Percentiles rank a stretch among this genome's conserved stretches.
phyloP scores from a whole-genome alignment of 257 asterid genomes.

The Eustoma russellianum region DNA sequence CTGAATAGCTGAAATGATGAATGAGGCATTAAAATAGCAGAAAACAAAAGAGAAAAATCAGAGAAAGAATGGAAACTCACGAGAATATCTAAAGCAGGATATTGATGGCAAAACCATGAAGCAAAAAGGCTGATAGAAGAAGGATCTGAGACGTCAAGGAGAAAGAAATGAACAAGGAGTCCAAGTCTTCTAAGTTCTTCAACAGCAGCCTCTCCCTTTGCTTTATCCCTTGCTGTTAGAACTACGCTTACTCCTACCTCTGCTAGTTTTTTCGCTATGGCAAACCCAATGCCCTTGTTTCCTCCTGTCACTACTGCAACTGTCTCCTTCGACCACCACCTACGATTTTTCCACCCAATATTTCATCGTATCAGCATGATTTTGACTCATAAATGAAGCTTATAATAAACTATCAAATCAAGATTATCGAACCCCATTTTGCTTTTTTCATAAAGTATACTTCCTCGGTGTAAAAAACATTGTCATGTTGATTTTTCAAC shows the following conservation, averaged over 20 bases:
- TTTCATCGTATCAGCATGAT: too few species aligned
- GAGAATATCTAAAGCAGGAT: slow-evolving; percentile 53
- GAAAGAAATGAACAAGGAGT: slow-evolving; percentile 34
- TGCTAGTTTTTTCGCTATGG: slow-evolving; percentile 46
- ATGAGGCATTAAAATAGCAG: background rate
- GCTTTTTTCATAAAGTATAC: too few species aligned
- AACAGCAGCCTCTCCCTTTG: slow-evolving; percentile 44
- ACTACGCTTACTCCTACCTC: slow-evolving; percentile 61
- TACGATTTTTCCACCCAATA: slow-evolving; percentile 7
- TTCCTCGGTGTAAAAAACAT: too few species aligned
- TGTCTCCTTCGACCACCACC: slow-evolving; percentile 85
- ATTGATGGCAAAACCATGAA: slow-evolving; percentile 37
- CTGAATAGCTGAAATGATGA: background rate
- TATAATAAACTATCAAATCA: too few species aligned
- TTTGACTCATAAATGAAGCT: too few species aligned
- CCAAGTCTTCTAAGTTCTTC: slow-evolving; percentile 30
- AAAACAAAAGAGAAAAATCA: too few species aligned
- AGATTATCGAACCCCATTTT: too few species aligned
- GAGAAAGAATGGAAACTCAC: slow-evolving; percentile 22
- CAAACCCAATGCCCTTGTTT: slow-evolving; percentile 71
- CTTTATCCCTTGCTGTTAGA: slow-evolving; percentile 57
- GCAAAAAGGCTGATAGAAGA: slow-evolving; percentile 39
- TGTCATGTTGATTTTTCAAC: too few species aligned
- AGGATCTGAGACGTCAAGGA: slow-evolving; percentile 54
- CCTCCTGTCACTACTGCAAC: slow-evolving; percentile 73